These are phyloP conservation scores for Cyclocybe cylindracea DNA, from an alignment of 768 basidiomycete genomes.

Conservation along the genomic window DNA sequence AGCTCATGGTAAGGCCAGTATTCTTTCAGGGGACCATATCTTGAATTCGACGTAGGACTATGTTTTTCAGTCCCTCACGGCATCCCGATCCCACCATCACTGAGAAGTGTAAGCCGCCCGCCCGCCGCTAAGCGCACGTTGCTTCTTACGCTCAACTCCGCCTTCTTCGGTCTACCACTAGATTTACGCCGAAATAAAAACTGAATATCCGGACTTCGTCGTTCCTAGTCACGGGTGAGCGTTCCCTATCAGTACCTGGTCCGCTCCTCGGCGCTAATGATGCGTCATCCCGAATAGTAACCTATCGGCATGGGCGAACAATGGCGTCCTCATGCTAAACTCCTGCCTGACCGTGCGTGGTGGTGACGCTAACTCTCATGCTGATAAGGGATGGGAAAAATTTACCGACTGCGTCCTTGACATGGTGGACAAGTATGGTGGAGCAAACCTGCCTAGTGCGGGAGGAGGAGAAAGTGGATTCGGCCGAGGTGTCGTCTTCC, in stretches of 20 bases:
- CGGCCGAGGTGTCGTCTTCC: constrained; percentile 73
- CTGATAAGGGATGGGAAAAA: constrained; percentile 85
- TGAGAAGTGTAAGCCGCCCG: constrained; percentile 64
- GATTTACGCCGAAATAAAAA: constrained; percentile 88
- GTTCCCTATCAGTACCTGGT: constrained; percentile 1
- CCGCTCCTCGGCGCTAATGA: constrained; percentile 4
- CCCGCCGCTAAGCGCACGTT: background rate
- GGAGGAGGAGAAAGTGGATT: constrained; percentile 39
- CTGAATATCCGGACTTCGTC: constrained; percentile 79
- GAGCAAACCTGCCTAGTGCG: constrained; percentile 57
- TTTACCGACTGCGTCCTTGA: constrained; percentile 85
- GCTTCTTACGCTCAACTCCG: constrained; percentile 7
- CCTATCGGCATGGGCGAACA: constrained; percentile 76
- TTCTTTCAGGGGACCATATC: background rate
- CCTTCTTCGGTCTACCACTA: constrained; percentile 28
- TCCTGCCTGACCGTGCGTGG: constrained; percentile 89
- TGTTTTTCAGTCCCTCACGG: constrained; percentile 90
- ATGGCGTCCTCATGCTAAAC: constrained; percentile 90
- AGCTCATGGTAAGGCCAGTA: constrained; percentile 68
- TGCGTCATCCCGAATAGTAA: constrained; percentile 49
- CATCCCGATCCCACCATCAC: constrained; percentile 74
- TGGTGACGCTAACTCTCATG: constrained; percentile 75
- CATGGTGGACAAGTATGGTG: constrained; percentile 74
- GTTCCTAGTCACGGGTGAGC: constrained; percentile 80
- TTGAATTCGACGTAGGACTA: constrained; percentile 50